phyloP scores from a whole-genome alignment of 2,329 filamentous ascomycete species.

The Xylariaceae sp. region DNA sequence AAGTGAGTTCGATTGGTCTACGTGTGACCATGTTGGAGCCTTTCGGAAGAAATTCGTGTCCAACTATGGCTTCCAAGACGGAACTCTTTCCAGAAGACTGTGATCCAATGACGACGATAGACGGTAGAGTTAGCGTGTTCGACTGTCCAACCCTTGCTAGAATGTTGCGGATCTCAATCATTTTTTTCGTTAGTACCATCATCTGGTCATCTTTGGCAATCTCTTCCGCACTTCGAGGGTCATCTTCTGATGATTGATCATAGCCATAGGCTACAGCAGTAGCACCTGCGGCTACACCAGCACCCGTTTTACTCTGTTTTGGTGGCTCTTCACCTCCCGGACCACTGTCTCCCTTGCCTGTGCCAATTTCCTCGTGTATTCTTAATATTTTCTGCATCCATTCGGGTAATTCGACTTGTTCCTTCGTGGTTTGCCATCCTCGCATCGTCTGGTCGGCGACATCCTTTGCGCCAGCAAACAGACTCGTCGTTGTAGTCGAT shows the following conservation, averaged over 20 bases:
- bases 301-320: conserved; percentile 65
- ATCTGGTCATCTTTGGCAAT: conserved; percentile 92
- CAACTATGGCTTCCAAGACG: conserved; percentile 94
- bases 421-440: conserved; percentile 85
- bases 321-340: conserved; percentile 59
- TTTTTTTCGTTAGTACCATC: conserved; percentile 99
- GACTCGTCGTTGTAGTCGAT: conserved; percentile 68
- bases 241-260: conserved; percentile 71
- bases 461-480: conserved; percentile 76
- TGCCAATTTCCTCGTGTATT: conserved; percentile 65
- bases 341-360: conserved; percentile 53
- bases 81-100: conserved; percentile 99
- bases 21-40: conserved; percentile 99
- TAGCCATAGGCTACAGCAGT: conserved; percentile 82
- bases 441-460: conserved; percentile 79
- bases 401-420: conserved; percentile 71
- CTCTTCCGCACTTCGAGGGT: conserved; percentile 66
- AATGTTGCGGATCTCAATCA: conserved; percentile 97
- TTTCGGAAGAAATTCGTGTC: conserved; percentile 96
- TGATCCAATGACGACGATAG: conserved; percentile 98
- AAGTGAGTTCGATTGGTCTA: conserved; percentile 91
- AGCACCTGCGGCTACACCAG: conserved; percentile 71
- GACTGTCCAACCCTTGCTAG: conserved; percentile 92
- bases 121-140: conserved; percentile 84
- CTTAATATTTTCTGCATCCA: conserved; percentile 81